Percentiles rank a stretch among this genome's conserved stretches.
phyloP scores from a whole-genome alignment of 2,329 filamentous ascomycete genomes.

The Calonectria leucothoes region DNA sequence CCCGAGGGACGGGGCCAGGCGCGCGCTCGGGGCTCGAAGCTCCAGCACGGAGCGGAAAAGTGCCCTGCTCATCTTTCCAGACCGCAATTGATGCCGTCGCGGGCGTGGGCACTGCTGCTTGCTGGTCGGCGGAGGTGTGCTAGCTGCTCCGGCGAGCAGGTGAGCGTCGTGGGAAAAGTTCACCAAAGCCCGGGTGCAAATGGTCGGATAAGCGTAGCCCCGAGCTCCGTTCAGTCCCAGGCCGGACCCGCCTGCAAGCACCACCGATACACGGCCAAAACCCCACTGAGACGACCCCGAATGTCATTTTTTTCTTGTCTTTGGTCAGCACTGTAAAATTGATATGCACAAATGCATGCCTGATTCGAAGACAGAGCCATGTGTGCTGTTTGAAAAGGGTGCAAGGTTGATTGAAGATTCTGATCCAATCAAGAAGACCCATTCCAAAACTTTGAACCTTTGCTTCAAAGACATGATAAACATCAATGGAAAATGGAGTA shows the following conservation, averaged over 20 bases:
- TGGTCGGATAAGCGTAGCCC: constrained; percentile 49
- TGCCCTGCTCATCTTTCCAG: constrained; percentile 64
- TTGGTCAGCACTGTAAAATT: constrained; percentile 46
- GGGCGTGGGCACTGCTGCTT: constrained; percentile 37
- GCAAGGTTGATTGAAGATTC: constrained; percentile 44
- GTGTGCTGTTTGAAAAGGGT: constrained; percentile 32
- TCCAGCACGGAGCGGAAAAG: constrained; percentile 73
- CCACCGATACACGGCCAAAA: no score
- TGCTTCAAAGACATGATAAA: constrained; percentile 6
- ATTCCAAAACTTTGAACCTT: constrained; percentile 29
- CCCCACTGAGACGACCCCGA: no score
- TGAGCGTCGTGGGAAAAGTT: constrained; percentile 44
- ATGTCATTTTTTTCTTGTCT: no score
- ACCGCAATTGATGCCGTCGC: constrained; percentile 41
- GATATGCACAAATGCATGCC: constrained; percentile 44
- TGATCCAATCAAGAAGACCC: constrained; percentile 43
- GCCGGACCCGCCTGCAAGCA: not conserved
- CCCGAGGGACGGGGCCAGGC: constrained; percentile 39
- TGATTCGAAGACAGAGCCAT: constrained; percentile 29
- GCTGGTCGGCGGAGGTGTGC: constrained; percentile 28
- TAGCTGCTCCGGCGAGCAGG: constrained; percentile 6
- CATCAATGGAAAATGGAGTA: not conserved
- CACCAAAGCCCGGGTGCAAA: constrained; percentile 22
- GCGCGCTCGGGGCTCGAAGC: constrained; percentile 58
- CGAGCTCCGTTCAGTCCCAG: constrained; percentile 41